Evolutionary conservation across 2,329 filamentous ascomycete genomes (phyloP).

Genomic region (Neofusicoccum laricinum): DNA sequence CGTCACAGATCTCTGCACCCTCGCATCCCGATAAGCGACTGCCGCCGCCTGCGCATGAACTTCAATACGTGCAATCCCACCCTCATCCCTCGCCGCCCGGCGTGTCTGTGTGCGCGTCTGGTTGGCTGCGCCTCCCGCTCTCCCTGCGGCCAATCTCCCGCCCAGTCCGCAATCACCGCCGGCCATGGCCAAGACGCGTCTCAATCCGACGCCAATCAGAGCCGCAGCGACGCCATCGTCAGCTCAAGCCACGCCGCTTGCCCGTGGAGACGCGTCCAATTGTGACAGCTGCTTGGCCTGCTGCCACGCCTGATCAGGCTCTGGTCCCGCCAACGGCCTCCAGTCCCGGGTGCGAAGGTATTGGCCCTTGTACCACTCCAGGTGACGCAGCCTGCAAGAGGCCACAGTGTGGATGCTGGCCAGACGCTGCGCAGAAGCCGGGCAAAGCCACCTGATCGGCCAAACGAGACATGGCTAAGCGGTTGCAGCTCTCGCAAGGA

Average conservation of each 20-base stretch:
- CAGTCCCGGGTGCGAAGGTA: background rate
- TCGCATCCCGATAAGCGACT: background rate
- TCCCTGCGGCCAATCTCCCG: background rate
- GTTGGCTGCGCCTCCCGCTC: background rate
- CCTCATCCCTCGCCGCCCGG: background rate
- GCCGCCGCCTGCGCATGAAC: background rate
- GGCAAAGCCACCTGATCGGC: background rate
- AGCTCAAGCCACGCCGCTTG: slow-evolving; percentile 3
- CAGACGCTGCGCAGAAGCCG: background rate
- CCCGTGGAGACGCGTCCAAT: no score
- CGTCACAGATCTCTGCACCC: background rate
- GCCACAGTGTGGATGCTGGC: no score
- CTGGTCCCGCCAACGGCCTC: background rate
- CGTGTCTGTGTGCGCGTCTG: background rate
- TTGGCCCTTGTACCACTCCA: slow-evolving; percentile 1
- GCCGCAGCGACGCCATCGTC: background rate
- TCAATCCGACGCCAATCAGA: background rate
- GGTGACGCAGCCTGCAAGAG: background rate
- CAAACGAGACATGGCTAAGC: background rate
- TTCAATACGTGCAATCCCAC: no score
- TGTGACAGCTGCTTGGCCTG: background rate
- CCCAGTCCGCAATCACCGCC: background rate
- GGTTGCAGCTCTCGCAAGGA: background rate
- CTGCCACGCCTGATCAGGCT: background rate
- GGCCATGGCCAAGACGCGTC: no score